phyloP scores from a whole-genome alignment of 345 rosid species.

The Adansonia digitata region DNA sequence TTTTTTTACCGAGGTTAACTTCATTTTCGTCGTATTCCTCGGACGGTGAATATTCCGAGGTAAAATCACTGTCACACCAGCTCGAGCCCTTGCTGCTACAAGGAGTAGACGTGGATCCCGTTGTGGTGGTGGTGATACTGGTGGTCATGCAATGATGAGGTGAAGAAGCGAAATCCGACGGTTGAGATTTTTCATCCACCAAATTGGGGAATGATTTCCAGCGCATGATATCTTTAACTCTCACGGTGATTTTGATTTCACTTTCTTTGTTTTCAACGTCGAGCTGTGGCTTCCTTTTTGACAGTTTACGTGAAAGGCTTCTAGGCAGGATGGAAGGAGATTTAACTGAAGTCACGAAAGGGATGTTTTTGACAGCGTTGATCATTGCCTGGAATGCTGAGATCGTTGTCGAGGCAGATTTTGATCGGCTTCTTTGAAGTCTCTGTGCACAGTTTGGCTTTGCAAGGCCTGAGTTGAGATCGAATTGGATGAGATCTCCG shows the following conservation, averaged over 20 bases:
- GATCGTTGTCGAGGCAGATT: constrained; percentile 26
- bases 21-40: constrained; percentile 22
- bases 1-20: background rate
- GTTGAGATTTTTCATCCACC: constrained; percentile 33
- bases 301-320: constrained; percentile 46
- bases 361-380: constrained; percentile 44
- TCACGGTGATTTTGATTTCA: constrained; percentile 26
- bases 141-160: constrained; percentile 31
- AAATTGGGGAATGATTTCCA: constrained; percentile 79
- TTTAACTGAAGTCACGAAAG: constrained; percentile 24
- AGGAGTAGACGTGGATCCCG: constrained; percentile 36
- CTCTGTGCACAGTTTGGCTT: constrained; percentile 4
- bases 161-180: constrained; percentile 20
- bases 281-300: constrained; percentile 15
- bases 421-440: constrained; percentile 39
- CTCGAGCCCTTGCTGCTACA: constrained; percentile 47
- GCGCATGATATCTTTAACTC: constrained; percentile 72
- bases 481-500: constrained; percentile 6
- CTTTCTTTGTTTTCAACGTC: background rate
- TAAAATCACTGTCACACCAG: constrained; percentile 83
- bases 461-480: background rate
- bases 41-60: constrained; percentile 54
- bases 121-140: constrained; percentile 31
- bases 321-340: constrained; percentile 44
- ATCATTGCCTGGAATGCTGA: constrained; percentile 44